Conservation (phyloP, 2,329 filamentous ascomycete species). For the Cladophialophora bantiana region DNA sequence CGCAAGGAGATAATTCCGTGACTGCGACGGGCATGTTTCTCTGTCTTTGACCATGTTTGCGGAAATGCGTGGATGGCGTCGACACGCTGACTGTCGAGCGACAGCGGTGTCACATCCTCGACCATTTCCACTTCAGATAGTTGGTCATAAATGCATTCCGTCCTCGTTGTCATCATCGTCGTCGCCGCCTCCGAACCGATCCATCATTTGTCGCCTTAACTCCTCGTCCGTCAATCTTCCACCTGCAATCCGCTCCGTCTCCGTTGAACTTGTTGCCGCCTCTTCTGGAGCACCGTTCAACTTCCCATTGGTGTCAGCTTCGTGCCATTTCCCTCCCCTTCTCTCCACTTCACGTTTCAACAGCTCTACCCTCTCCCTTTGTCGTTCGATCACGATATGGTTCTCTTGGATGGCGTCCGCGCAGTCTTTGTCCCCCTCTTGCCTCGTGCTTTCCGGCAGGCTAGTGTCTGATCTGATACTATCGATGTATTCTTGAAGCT, state of each 20-base stretch:
- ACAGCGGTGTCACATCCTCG: neutral
- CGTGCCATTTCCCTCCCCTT: slow-evolving; percentile 62
- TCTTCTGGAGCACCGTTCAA: slow-evolving; percentile 25
- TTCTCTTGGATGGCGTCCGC: slow-evolving; percentile 67
- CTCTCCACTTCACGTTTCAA: slow-evolving; percentile 63
- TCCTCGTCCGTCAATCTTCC: slow-evolving; percentile 53
- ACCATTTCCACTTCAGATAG: neutral
- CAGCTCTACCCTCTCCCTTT: slow-evolving; percentile 62
- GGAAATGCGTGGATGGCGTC: neutral
- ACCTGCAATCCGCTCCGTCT: slow-evolving; percentile 30
- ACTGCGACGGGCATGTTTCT: neutral
- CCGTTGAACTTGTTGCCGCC: neutral
- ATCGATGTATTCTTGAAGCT: slow-evolving; percentile 61
- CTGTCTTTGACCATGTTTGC: neutral
- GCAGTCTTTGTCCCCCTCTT: slow-evolving; percentile 57
- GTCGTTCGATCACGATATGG: slow-evolving; percentile 61
- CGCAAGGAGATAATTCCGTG: neutral
- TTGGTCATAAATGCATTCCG: slow-evolving; percentile 52
- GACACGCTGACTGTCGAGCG: neutral
- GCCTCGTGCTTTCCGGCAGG: slow-evolving; percentile 41
- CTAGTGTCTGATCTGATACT: slow-evolving; percentile 38
- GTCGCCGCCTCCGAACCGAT: slow-evolving; percentile 44
- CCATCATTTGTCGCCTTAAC: slow-evolving; percentile 48
- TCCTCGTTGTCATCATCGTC: slow-evolving; percentile 45
- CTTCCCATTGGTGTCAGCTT: slow-evolving; percentile 41